A percentile compares a stretch with the other conserved stretches of the same genome.
Evolutionary conservation across 2,329 filamentous ascomycete species (phyloP).

Genomic region (Ilyonectria robusta): DNA sequence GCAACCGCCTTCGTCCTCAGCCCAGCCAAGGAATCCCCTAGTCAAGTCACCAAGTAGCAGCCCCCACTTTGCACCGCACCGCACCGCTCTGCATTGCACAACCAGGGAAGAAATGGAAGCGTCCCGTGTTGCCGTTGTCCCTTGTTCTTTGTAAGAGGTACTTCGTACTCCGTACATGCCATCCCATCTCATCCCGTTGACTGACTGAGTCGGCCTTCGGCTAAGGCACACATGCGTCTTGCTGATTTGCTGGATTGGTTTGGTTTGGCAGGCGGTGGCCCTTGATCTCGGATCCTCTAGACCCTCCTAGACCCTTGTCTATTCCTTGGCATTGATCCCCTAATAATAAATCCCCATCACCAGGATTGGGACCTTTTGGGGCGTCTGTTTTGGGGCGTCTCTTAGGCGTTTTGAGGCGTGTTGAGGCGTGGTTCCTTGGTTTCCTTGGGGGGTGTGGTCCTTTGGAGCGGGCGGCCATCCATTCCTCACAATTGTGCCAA

Average conservation of each 20-base stretch:
- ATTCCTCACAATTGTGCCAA: background rate
- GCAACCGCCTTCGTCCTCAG: background rate
- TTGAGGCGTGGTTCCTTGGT: background rate
- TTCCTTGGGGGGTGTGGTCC: background rate
- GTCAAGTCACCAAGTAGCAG: background rate
- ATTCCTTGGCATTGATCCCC: conserved; percentile 6
- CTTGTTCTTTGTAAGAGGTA: background rate
- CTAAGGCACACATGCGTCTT: background rate
- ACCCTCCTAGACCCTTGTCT: conserved; percentile 1
- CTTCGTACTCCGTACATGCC: background rate
- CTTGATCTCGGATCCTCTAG: background rate
- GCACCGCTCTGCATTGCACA: background rate
- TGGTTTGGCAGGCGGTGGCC: background rate
- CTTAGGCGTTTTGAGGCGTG: background rate
- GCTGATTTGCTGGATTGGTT: background rate
- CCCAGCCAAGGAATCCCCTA: background rate
- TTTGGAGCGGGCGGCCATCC: background rate
- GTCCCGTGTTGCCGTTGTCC: background rate
- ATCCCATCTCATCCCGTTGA: background rate
- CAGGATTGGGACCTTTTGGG: background rate
- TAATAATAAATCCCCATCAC: background rate
- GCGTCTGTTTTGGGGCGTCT: background rate
- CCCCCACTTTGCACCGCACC: background rate
- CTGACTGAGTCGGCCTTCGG: background rate
- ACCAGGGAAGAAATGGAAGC: conserved; percentile 1